These are phyloP conservation scores for Bassia scoparia DNA, from an alignment of 148 eudicot species.

Conservation along the genomic window DNA sequence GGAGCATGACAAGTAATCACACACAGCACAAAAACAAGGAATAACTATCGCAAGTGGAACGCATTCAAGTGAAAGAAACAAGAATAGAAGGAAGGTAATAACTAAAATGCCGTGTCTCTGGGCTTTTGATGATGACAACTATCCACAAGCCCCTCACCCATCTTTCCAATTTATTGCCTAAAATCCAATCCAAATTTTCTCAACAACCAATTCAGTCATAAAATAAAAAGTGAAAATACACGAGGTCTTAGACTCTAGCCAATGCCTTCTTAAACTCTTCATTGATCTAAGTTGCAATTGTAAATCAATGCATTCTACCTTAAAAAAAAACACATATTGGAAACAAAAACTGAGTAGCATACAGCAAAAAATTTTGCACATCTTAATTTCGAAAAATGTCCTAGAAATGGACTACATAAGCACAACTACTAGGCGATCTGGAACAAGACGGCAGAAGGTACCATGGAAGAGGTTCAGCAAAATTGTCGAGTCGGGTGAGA, in stretches of 20 bases:
- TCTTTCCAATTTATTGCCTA: slow-evolving; percentile 85
- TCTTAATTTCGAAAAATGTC: slow-evolving; percentile 23
- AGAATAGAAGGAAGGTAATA: slow-evolving; percentile 27
- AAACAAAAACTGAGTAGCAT: slow-evolving; percentile 8
- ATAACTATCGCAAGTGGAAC: neutral
- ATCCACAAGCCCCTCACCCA: slow-evolving; percentile 79
- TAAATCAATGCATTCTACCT: slow-evolving; percentile 15
- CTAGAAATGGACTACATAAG: slow-evolving; percentile 71
- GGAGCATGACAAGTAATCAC: too few relatives aligned
- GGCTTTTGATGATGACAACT: slow-evolving; percentile 43
- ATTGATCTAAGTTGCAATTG: neutral
- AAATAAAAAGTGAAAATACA: neutral
- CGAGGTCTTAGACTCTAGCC: slow-evolving; percentile 4
- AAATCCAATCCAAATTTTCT: slow-evolving; percentile 53
- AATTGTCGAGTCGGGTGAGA: slow-evolving; percentile 52
- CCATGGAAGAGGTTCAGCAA: slow-evolving; percentile 86
- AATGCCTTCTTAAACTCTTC: slow-evolving; percentile 1
- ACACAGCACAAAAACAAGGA: too few relatives aligned
- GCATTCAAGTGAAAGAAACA: neutral
- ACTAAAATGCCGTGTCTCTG: slow-evolving; percentile 45
- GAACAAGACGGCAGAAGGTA: slow-evolving; percentile 97
- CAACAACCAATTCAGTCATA: slow-evolving; percentile 29
- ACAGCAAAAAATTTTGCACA: slow-evolving; percentile 6
- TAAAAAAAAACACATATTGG: neutral
- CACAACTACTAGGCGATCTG: slow-evolving; percentile 86